phyloP scores from a whole-genome alignment of 106 monocot genomes.

The Acanthochlamys bracteata region DNA sequence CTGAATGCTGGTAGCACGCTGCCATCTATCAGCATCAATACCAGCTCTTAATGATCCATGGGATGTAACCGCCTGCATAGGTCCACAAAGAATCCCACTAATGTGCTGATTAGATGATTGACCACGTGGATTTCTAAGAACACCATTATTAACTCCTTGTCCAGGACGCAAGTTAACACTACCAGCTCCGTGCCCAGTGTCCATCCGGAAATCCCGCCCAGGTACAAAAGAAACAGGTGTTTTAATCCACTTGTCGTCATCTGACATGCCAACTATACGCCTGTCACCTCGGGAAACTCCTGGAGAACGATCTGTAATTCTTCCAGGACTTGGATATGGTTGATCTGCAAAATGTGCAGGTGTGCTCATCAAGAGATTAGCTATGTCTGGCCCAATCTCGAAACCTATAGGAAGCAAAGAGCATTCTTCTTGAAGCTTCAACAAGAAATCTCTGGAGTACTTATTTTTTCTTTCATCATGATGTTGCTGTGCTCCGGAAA shows the following conservation, averaged over 20 bases:
- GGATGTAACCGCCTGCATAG: background rate
- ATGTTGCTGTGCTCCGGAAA: background rate
- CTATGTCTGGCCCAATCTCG: background rate
- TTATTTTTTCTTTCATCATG: slow-evolving; percentile 4
- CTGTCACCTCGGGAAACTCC: slow-evolving; percentile 4
- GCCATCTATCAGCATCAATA: slow-evolving; percentile 5
- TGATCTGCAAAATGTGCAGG: background rate
- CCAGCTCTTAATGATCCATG: background rate
- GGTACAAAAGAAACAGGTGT: background rate
- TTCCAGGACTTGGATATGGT: slow-evolving; percentile 8
- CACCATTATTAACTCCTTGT: slow-evolving; percentile 3
- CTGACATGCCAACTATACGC: background rate
- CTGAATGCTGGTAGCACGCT: background rate
- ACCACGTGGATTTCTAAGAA: slow-evolving; percentile 6
- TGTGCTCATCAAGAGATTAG: slow-evolving; percentile 1
- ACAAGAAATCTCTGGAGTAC: slow-evolving; percentile 5
- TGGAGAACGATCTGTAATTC: background rate
- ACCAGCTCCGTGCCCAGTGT: background rate
- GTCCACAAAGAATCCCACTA: slow-evolving; percentile 6
- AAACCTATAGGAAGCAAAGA: background rate
- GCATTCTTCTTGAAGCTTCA: slow-evolving; percentile 2
- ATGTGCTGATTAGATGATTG: background rate
- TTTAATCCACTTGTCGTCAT: slow-evolving; percentile 7
- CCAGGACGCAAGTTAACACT: background rate
- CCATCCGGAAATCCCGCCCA: background rate